Conservation (phyloP, 768 basidiomycete species). For the Phlegmacium glaucopus region DNA sequence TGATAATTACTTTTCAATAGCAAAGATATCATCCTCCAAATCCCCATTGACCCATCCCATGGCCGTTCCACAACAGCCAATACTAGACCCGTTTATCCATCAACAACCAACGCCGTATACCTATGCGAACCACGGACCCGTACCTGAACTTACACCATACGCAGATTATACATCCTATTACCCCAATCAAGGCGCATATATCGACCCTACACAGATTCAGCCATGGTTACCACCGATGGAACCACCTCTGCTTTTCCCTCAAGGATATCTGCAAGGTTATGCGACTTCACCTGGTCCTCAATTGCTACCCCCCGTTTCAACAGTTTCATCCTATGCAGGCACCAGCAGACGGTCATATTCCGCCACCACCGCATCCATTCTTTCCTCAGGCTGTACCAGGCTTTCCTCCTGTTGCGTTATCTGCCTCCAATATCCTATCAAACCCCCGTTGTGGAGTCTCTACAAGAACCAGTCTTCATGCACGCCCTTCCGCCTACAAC, state of each 20-base stretch:
- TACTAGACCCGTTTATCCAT: slow-evolving; percentile 6
- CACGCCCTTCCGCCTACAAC: too few relatives aligned
- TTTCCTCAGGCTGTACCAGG: slow-evolving; percentile 13
- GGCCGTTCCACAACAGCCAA: slow-evolving; percentile 33
- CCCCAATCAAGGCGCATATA: slow-evolving; percentile 34
- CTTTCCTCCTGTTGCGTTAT: too few relatives aligned
- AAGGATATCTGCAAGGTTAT: slow-evolving; percentile 20
- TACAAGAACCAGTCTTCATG: too few relatives aligned
- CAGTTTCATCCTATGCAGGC: slow-evolving; percentile 13
- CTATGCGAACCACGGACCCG: slow-evolving; percentile 16
- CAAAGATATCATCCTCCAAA: slow-evolving; percentile 63
- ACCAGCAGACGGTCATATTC: slow-evolving; percentile 12
- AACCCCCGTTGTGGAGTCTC: too few relatives aligned
- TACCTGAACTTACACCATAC: slow-evolving; percentile 20
- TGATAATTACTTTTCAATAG: slow-evolving; percentile 33
- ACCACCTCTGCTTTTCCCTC: slow-evolving; percentile 18
- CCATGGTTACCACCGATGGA: slow-evolving; percentile 47
- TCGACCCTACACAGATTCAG: slow-evolving; percentile 39
- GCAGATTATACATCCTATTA: slow-evolving; percentile 28
- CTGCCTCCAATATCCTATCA: too few relatives aligned
- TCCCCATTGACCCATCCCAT: slow-evolving; percentile 67
- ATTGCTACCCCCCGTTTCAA: slow-evolving; percentile 14
- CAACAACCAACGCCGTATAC: slow-evolving; percentile 9
- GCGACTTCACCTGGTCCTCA: slow-evolving; percentile 12
- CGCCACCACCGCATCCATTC: slow-evolving; percentile 6